Evolutionary conservation across 2,329 filamentous ascomycete genomes (phyloP), one percentile per base, ranked within the genome.

Genomic region (Ophiocordyceps camponoti-saundersi): DNA sequence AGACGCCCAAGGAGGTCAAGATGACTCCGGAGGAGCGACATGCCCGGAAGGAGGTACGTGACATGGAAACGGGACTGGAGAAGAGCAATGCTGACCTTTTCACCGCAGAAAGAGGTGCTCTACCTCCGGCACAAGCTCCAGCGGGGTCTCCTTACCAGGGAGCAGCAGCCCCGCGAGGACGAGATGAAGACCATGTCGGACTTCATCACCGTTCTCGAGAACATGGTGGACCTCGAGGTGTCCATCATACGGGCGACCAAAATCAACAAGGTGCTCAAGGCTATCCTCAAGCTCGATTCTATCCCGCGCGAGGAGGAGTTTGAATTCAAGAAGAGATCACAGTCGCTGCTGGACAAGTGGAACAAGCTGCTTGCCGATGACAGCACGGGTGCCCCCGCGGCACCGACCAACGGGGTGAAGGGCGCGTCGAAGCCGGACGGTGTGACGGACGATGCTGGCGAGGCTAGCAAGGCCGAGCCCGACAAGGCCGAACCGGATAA

Each of bases 231-330:
- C 53, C 76, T 96, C 5, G 90, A 96, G 61, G 86, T 85, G 29
- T 79, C 80, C 53, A 92, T 95, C 56, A 95, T 96, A 57, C 80
- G 85, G 52, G 72, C 70, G 15, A 98, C 92, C 51, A 98, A 96
- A 73, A 95, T 98, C 65, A 90, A 96, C 77, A 98, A 98, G 69
- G 90, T 98, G 12, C 74, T 98, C 48, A 95, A 93, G 69, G 88
- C 83, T 5, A 92, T 98, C 53, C 70, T 95, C 57, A 95, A 95
- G 69, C 72, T 98, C 10, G 75, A 81, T 42, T 73, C 73, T 3
- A 94, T 98, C 54, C 89, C 89, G 6, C 82, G 81, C 50, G 92
- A 98, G 53, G 85, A 89, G 34, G 85, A 94, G 53, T 93, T 82
- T 63, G 69, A 84, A 47, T 95, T 98, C 76, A 93, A 92, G 69